Base-by-base conservation (phyloP, 1,139 yeast genomes). In the Candida sp. region DNA sequence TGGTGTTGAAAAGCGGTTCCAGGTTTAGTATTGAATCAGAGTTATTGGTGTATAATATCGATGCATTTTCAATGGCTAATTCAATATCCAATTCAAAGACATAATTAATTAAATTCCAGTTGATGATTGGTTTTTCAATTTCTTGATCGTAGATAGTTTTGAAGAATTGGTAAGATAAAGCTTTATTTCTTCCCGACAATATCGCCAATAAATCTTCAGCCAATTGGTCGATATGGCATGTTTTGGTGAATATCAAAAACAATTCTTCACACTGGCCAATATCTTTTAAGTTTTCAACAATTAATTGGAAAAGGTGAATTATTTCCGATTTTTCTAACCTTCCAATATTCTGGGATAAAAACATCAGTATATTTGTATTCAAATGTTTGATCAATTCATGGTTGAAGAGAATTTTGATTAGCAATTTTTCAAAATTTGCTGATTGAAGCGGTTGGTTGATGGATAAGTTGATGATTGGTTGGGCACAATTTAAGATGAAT, bases 51-150 rank as follows among this genome's bases (percentile, higher is more conserved):
- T 65, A 47, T 4, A 66, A 53, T 1, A 50, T 52, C 39, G 67
- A 51, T 22, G 79, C 56, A 36, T 59, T 58, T 11, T 64, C 64
- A 22, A 77, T 65, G 22, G 82, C 80, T 43, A 81, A 56, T 43
- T 77, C 82, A 12, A 77, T 67, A 55, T 81, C 83, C 38, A 81
- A 60, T 15, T 66, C 66, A 34, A 81, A 56, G 8, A 81, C 60
- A 38, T 73, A 63, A 2, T 60, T 63, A 5, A 81, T 57, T 50
- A 81, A 60, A 1, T 52, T 56, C 84, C 83, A 81, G 45, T 70
- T 66, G 21, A 62, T 49, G 9, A 43, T 32, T 11, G 40, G 35
- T 52, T 8, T 41, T 5, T 50, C 52, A 4, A 69, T 51, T 45
- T 70, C 73, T 11, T 55, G 46, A 21, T 60, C 46, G 45, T 65